Percentiles rank a stretch among this genome's conserved stretches.
phyloP scores from a whole-genome alignment of 441 rosid genomes.

The Gossypium lobatum region DNA sequence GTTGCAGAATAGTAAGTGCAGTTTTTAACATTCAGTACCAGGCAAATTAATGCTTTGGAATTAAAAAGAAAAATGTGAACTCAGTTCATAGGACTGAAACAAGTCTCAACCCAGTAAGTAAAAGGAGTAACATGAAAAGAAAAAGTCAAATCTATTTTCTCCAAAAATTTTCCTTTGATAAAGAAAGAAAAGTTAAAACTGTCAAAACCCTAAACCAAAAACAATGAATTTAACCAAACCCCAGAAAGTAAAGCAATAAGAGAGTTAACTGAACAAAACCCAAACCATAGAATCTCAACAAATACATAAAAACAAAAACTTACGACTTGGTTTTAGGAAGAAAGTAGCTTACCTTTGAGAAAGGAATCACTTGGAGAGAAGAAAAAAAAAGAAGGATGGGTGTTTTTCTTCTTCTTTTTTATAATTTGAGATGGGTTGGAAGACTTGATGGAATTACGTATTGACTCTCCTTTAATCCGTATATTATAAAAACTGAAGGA shows the following conservation, averaged over 20 bases:
- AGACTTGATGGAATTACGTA: background rate
- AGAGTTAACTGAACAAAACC: background rate
- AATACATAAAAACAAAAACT: background rate
- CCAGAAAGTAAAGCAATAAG: slow-evolving; percentile 10
- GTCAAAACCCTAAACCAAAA: background rate
- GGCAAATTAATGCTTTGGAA: background rate
- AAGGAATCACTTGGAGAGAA: slow-evolving; percentile 7
- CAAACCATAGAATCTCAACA: background rate
- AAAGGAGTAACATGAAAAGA: background rate
- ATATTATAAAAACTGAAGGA: background rate
- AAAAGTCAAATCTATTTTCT: background rate
- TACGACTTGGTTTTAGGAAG: background rate
- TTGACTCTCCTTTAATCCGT: background rate
- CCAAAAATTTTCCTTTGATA: background rate
- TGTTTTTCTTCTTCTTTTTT: background rate
- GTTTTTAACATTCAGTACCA: background rate
- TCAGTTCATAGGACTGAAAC: background rate
- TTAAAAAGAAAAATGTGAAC: background rate
- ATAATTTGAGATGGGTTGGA: background rate
- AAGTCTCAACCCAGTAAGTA: background rate
- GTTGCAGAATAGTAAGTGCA: background rate
- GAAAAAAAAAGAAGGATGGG: background rate
- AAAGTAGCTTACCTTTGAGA: slow-evolving; percentile 8
- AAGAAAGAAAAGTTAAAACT: slow-evolving; percentile 9
- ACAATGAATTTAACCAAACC: slow-evolving; percentile 10